phyloP scores from a whole-genome alignment of 495 filamentous ascomycete genomes.

The Lindgomyces ingoldianus region DNA sequence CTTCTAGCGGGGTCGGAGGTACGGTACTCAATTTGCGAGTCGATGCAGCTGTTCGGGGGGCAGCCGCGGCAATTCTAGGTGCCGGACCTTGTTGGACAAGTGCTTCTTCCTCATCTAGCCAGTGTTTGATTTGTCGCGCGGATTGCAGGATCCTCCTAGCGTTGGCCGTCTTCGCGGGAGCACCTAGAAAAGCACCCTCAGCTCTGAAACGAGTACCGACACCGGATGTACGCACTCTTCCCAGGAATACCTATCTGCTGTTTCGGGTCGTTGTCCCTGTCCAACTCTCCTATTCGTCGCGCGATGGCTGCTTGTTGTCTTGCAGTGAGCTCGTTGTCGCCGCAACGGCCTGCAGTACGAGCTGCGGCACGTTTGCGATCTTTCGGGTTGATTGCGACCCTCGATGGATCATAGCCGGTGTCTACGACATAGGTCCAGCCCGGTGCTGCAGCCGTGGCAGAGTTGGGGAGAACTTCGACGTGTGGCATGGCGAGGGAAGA shows the following conservation, averaged over 20 bases:
- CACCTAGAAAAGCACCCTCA: slow-evolving; percentile 3
- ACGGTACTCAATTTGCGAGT: slow-evolving; percentile 10
- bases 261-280: slow-evolving; percentile 74
- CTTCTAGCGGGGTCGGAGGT: slow-evolving; percentile 29
- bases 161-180: slow-evolving; percentile 26
- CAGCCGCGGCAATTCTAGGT: slow-evolving; percentile 3
- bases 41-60: neutral
- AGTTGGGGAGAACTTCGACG: slow-evolving; percentile 74
- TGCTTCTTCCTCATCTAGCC: slow-evolving; percentile 39
- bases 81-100: slow-evolving; percentile 15
- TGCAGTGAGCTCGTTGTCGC: slow-evolving; percentile 64
- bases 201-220: neutral
- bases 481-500: slow-evolving; percentile 51
- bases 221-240: slow-evolving; percentile 3
- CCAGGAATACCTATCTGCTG: slow-evolving; percentile 65
- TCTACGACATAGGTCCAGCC: slow-evolving; percentile 90
- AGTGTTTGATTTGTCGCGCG: slow-evolving; percentile 31
- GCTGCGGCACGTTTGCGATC: slow-evolving; percentile 67
- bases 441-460: slow-evolving; percentile 66
- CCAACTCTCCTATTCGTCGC: slow-evolving; percentile 76
- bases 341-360: slow-evolving; percentile 49
- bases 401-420: slow-evolving; percentile 61
- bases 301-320: slow-evolving; percentile 75
- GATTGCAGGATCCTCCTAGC: slow-evolving; percentile 32
- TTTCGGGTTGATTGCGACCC: slow-evolving; percentile 58